These are phyloP conservation scores for Fusarium mundagurra DNA, from an alignment of 2,329 filamentous ascomycete species.

Conservation along the genomic window DNA sequence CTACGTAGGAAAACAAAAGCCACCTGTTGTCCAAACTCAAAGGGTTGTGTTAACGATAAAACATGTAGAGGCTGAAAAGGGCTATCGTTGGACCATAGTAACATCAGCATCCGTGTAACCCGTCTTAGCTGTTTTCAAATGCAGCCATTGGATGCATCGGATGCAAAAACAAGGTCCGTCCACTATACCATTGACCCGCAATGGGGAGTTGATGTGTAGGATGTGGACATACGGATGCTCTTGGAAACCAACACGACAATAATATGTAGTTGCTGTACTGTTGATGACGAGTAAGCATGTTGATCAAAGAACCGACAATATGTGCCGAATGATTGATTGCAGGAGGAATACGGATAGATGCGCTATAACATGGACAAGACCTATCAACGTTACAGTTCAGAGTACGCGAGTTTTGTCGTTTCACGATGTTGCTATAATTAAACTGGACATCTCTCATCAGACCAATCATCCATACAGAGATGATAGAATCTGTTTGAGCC, in stretches of 20 bases:
- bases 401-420: slow-evolving; percentile 1
- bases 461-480: neutral
- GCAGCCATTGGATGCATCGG: neutral
- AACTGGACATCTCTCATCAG: neutral
- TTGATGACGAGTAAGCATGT: neutral
- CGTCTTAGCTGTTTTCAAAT: neutral
- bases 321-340: neutral
- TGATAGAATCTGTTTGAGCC: neutral
- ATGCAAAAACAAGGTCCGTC: slow-evolving; percentile 1
- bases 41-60: neutral
- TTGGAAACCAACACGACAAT: neutral
- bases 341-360: neutral
- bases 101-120: slow-evolving; percentile 23
- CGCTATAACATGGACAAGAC: neutral
- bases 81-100: neutral
- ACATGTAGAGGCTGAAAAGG: neutral
- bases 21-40: neutral
- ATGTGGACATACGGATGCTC: slow-evolving; percentile 30
- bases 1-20: neutral
- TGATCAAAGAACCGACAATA: neutral
- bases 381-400: slow-evolving; percentile 2
- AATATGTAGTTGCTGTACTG: neutral
- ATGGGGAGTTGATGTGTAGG: neutral
- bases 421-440: slow-evolving; percentile 12
- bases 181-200: slow-evolving; percentile 10